Conservation (phyloP, 2,329 filamentous ascomycete species). For the Neoarthrinium moseri region DNA sequence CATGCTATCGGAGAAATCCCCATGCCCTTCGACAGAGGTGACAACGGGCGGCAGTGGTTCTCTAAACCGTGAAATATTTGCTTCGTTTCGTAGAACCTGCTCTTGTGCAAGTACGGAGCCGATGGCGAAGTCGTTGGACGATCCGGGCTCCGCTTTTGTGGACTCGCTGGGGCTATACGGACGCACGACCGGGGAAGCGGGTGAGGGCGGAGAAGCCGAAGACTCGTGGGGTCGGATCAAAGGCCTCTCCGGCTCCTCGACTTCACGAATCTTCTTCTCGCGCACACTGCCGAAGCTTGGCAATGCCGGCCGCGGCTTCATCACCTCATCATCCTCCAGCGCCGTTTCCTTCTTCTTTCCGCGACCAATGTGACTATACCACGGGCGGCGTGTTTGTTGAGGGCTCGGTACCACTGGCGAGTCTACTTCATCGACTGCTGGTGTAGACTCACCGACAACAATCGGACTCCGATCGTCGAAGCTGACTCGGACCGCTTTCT, state of each 20-base stretch:
- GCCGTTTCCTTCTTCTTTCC: slow-evolving; percentile 50
- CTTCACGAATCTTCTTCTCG: slow-evolving; percentile 55
- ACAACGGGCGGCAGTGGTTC: slow-evolving; percentile 71
- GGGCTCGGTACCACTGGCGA: slow-evolving; percentile 38
- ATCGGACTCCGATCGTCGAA: slow-evolving; percentile 69
- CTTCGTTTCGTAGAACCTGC: slow-evolving; percentile 48
- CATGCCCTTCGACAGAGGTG: slow-evolving; percentile 65
- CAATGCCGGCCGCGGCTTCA: slow-evolving; percentile 72
- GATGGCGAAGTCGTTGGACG: slow-evolving; percentile 60
- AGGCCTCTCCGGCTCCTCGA: slow-evolving; percentile 55
- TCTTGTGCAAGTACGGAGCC: slow-evolving; percentile 57
- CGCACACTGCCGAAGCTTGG: slow-evolving; percentile 75
- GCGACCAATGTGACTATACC: slow-evolving; percentile 50
- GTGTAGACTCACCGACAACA: slow-evolving; percentile 48
- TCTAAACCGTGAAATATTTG: slow-evolving; percentile 56
- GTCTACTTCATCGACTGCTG: slow-evolving; percentile 31
- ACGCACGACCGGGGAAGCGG: slow-evolving; percentile 24
- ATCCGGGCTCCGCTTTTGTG: slow-evolving; percentile 36
- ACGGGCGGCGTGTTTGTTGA: slow-evolving; percentile 42
- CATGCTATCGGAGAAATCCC: slow-evolving; percentile 61
- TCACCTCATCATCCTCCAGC: slow-evolving; percentile 63
- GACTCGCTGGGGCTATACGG: slow-evolving; percentile 21
- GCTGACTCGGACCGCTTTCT: slow-evolving; percentile 71
- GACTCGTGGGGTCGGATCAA: slow-evolving; percentile 53
- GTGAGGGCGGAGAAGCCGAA: slow-evolving; percentile 23